Base-by-base conservation (phyloP, 2,329 filamentous ascomycete genomes). In the Metarhizium guizhouense region DNA sequence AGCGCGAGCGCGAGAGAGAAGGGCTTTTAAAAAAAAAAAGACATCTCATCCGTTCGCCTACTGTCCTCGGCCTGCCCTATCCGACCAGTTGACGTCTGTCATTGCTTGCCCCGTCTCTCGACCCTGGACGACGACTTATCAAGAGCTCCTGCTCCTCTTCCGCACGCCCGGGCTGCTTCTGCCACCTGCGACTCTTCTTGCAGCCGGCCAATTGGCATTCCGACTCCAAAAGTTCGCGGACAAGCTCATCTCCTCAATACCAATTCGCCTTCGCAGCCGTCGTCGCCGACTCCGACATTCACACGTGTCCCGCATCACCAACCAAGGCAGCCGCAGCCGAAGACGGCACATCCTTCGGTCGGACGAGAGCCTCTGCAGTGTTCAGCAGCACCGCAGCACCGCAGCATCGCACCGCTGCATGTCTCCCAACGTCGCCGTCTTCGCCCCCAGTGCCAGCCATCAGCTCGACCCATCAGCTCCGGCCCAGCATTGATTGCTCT, bases 291-390 rank as follows among this genome's bases (percentile, higher is more conserved):
- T 57, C 51, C 43, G 56, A 58, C 55, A 51, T 52, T 52, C 57
- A 57, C 59, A 60, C 59, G 59, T 61, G 53, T 57, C 50, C n/a
- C 50, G 25, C 45, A 45, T 53, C 40, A 16, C 38, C 38, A 6
- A 36, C 20, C 11, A 29, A 47, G n/a, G 45, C 45, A 48, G 8
- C 45, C 20, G 45, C 45, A 30, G 45, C 45, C 45, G 45, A 48
- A 18, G 25, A 48, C 45, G 18, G 45, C 25, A 34, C 32, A 34
- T 34, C 32, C 32, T 34, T 34, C 40, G 11, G 40, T 10, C 40
- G 16, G 18, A n/a, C 13, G 45, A 11, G 7, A 29, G 20, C n/a
- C n/a, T 47, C 43, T 47, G 18, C 43, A 47, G n/a, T 18, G 25
- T 47, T 7, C 34, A 36, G 13, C 38, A 14, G 38, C 38, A 40